Evolutionary conservation across 2,329 filamentous ascomycete species (phyloP), one percentile per base, ranked within the genome.

Genomic region (Botrytis paeoniae): DNA sequence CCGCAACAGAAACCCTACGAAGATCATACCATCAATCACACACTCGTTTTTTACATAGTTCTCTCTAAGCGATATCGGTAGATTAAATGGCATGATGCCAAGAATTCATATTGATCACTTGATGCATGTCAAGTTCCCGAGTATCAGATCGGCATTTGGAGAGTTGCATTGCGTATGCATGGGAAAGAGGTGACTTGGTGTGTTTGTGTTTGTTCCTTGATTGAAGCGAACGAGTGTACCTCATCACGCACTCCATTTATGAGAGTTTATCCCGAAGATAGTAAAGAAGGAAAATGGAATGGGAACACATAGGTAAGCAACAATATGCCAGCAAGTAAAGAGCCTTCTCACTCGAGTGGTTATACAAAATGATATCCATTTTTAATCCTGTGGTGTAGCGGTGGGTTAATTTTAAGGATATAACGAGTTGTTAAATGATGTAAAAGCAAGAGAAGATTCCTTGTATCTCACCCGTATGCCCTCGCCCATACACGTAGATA

Each of bases 231-330:
- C 48, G 22, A 48, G 22, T 8, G 43, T 16, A n/a, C 43, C 22
- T n/a, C 43, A n/a, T 16, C 43, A 37, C 18, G 43, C 14, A 32
- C 51, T 7, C 25, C 22, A 39, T n/a, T 22, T 25, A 54, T 10
- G 32, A 39, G 14, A 66, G 20, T 35, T 54, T 39, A 9, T 10
- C 10, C 22, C 14, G 64, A n/a, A 39, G 14, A 39, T 9, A 14
- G 64, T 29, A 66, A 66, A 51, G 32, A 39, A 66, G 35, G 25
- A 51, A 35, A 66, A 66, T 39, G 25, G 32, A 66, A 66, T 20
- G 32, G 64, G 32, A 54, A 66, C 45, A 54, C 63, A 66, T 37
- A 66, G 63, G 48, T 29, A 39, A 66, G 64, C 64, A 66, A 66
- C 45, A 66, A 39, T 29, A 54, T 66, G 64, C 64, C 54, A 51